These are phyloP conservation scores for Vitis rotundifolia DNA, from an alignment of 164 flowering plant genomes.

Conservation along the genomic window DNA sequence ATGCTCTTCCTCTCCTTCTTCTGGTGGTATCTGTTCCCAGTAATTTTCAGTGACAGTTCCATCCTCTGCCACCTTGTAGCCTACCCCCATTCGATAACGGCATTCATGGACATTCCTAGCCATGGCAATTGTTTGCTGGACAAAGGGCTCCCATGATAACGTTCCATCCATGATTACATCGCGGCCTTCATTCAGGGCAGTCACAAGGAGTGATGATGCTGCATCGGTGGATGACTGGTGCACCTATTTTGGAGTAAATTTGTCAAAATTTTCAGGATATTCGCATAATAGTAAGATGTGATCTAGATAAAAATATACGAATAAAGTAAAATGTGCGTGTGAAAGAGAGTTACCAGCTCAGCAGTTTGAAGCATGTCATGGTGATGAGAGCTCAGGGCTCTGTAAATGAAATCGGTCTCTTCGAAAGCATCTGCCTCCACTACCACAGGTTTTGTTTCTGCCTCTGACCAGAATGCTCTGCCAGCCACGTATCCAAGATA, in stretches of 20 bases:
- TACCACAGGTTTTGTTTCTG: conserved; percentile 68
- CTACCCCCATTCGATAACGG: conserved; percentile 88
- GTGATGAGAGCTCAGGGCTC: conserved; percentile 84
- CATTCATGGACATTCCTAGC: conserved; percentile 71
- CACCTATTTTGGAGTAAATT: conserved; percentile 44
- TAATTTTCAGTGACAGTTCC: conserved; percentile 74
- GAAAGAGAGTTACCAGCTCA: conserved; percentile 55
- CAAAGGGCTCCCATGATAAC: conserved; percentile 87
- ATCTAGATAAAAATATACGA: background rate
- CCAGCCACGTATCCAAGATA: background rate
- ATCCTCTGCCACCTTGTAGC: conserved; percentile 68
- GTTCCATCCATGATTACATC: conserved; percentile 98
- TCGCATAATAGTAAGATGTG: background rate
- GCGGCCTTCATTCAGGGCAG: conserved; percentile 90
- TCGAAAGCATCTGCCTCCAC: conserved; percentile 98
- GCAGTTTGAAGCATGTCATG: conserved; percentile 92
- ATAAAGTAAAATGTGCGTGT: background rate
- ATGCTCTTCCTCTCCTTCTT: conserved; percentile 30
- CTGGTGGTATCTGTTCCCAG: conserved; percentile 59
- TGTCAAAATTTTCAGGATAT: background rate
- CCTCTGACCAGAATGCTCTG: conserved; percentile 88
- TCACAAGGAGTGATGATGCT: conserved; percentile 88
- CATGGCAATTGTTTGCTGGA: conserved; percentile 82
- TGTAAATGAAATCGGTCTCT: conserved; percentile 85
- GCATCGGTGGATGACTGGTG: conserved; percentile 94